These are phyloP conservation scores for Blastobotrys terrestris DNA, from an alignment of 805 yeast genomes.

Conservation along the genomic window DNA sequence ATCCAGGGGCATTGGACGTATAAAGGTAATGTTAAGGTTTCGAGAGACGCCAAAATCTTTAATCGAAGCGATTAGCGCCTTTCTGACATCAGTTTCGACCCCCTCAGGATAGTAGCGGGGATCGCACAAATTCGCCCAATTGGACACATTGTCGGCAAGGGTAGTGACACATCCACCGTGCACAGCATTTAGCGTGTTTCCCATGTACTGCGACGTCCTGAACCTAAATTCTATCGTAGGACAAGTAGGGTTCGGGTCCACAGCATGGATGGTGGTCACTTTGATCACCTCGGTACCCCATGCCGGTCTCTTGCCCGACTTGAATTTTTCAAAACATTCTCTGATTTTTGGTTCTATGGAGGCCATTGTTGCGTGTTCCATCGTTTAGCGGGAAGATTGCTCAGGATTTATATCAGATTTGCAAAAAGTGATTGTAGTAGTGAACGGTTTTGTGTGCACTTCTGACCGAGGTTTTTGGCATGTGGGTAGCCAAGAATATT, in stretches of 20 bases:
- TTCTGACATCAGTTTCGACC: slow-evolving; percentile 11
- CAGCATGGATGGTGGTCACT: not conserved
- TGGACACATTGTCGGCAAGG: slow-evolving; percentile 21
- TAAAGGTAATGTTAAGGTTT: slow-evolving; percentile 23
- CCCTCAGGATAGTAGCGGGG: slow-evolving; percentile 19
- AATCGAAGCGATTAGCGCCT: slow-evolving; percentile 7
- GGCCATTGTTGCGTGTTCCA: no score
- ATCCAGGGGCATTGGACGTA: slow-evolving; percentile 26
- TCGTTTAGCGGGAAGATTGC: no score
- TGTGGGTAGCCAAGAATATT: no score
- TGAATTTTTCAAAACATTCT: not conserved
- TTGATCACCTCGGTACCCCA: not conserved
- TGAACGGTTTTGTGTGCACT: no score
- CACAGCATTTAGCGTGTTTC: slow-evolving; percentile 11
- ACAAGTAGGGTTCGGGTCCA: not conserved
- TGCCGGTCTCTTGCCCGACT: not conserved
- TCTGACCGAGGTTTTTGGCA: no score
- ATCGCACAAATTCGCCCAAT: slow-evolving; percentile 22
- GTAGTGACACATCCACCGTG: slow-evolving; percentile 33
- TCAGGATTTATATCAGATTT: no score
- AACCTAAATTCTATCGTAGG: slow-evolving; percentile 1
- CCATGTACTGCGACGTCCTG: slow-evolving; percentile 2
- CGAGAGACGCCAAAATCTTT: slow-evolving; percentile 26
- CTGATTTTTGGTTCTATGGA: not conserved
- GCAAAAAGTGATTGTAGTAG: no score